phyloP scores from a whole-genome alignment of 2,329 filamentous ascomycete genomes.

The Fusarium brevicatenulatum region DNA sequence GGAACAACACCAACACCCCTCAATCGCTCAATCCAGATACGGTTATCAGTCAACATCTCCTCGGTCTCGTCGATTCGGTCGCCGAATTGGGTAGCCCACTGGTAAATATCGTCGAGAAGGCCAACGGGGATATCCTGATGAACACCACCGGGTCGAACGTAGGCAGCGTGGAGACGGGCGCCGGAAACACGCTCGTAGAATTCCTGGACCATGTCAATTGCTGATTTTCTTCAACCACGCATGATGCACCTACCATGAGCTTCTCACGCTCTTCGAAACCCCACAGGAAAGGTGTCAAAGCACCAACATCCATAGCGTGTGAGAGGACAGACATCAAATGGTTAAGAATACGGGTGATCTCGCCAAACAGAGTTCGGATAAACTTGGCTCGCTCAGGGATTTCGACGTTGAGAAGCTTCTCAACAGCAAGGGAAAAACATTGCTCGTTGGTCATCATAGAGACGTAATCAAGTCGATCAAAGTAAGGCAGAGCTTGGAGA shows the following conservation, averaged over 20 bases:
- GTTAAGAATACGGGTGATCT: conserved; percentile 94
- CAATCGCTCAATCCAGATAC: conserved; percentile 96
- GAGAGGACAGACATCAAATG: conserved; percentile 98
- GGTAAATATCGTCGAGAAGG: conserved; percentile 97
- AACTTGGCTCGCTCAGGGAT: conserved; percentile 96
- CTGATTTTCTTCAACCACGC: not conserved
- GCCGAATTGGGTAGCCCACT: conserved; percentile 99
- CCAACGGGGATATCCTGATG: conserved; percentile 94
- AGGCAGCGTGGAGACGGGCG: conserved; percentile 95
- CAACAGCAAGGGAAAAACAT: conserved; percentile 92
- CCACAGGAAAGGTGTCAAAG: conserved; percentile 97
- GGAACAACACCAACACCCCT: conserved; percentile 91
- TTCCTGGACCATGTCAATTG: conserved; percentile 69
- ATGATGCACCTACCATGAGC: conserved; percentile 80
- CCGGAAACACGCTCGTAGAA: conserved; percentile 99
- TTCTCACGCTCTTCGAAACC: conserved; percentile 99
- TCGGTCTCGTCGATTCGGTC: conserved; percentile 99
- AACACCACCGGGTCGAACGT: conserved; percentile 95
- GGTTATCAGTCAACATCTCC: conserved; percentile 98
- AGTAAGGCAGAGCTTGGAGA: conserved; percentile 96
- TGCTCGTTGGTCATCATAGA: conserved; percentile 99
- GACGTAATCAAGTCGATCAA: conserved; percentile 98
- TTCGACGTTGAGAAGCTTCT: conserved; percentile 97
- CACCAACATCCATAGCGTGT: conserved; percentile 99
- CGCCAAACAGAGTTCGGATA: conserved; percentile 94